Evolutionary conservation across 2,329 filamentous ascomycete species (phyloP).

Genomic region (Neopestalotiopsis sp.): DNA sequence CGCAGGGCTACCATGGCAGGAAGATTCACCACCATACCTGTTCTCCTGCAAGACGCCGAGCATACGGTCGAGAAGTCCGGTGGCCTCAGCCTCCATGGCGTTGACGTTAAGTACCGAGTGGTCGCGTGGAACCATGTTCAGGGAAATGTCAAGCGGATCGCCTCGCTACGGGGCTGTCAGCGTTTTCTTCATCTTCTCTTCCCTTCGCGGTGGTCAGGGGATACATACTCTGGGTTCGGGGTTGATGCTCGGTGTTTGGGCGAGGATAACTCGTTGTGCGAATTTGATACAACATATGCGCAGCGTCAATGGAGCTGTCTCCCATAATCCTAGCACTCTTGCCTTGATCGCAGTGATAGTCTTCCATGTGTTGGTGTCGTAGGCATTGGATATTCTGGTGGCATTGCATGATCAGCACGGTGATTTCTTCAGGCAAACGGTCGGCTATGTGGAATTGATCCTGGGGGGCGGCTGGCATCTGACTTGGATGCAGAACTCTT

Average conservation of each 20-base stretch:
- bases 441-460: neutral
- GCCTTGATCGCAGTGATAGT: conserved; percentile 88
- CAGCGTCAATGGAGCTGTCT: conserved; percentile 74
- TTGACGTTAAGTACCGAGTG: conserved; percentile 81
- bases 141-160: conserved; percentile 73
- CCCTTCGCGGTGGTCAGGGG: conserved; percentile 15
- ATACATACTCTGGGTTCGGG: conserved; percentile 78
- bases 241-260: conserved; percentile 84
- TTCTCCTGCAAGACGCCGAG: conserved; percentile 85
- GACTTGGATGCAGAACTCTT: conserved; percentile 21
- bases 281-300: conserved; percentile 98
- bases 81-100: conserved; percentile 90
- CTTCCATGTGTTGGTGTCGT: conserved; percentile 84
- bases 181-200: neutral
- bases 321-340: conserved; percentile 88
- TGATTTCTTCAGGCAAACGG: conserved; percentile 19
- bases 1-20: neutral
- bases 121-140: conserved; percentile 82
- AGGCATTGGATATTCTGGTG: conserved; percentile 81
- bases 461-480: conserved; percentile 20
- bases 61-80: conserved; percentile 87
- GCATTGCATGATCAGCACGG: conserved; percentile 35
- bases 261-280: conserved; percentile 88
- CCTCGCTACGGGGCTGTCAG: conserved; percentile 41
- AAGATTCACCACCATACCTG: conserved; percentile 60